Evolutionary conservation across 805 yeast genomes (phyloP).

Genomic region (Cyberlindnera lachancei): DNA sequence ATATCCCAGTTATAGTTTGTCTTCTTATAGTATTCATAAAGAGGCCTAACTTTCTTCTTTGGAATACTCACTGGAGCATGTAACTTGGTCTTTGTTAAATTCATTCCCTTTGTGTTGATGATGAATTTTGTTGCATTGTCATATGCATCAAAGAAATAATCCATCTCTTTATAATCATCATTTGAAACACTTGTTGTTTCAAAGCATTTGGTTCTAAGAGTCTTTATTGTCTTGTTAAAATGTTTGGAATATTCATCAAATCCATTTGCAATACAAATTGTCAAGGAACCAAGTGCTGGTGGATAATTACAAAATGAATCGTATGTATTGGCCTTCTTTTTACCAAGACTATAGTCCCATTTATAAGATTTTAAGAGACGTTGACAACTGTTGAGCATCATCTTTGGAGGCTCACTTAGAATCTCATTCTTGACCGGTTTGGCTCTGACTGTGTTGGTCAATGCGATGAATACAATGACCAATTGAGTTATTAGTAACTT

Average conservation of each 20-base stretch:
- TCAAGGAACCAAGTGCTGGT: conserved; percentile 9
- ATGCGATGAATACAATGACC: too few species aligned
- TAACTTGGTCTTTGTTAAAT: conserved; percentile 4
- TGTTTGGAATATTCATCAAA: conserved; percentile 6
- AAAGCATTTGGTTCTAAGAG: not conserved
- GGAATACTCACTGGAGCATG: conserved; percentile 10
- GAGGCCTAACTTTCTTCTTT: not conserved
- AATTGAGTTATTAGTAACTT: too few species aligned
- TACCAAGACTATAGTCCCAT: too few species aligned
- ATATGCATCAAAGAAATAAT: conserved; percentile 22
- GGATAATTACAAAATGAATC: conserved; percentile 8
- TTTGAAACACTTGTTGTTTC: too few species aligned
- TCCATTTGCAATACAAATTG: conserved; percentile 7
- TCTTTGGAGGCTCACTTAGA: too few species aligned
- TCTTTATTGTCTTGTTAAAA: conserved; percentile 9
- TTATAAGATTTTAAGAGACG: too few species aligned
- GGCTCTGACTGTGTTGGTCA: too few species aligned
- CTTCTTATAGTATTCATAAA: conserved; percentile 3
- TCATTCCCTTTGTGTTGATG: conserved; percentile 3
- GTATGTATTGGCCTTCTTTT: too few species aligned
- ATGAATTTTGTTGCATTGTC: conserved; percentile 24
- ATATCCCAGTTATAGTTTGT: conserved; percentile 15
- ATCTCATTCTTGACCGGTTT: too few species aligned
- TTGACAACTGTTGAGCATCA: too few species aligned
- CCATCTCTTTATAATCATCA: not conserved